These are phyloP conservation scores for Euphorbia peplus DNA, from an alignment of 345 rosid species.

Conservation along the genomic window DNA sequence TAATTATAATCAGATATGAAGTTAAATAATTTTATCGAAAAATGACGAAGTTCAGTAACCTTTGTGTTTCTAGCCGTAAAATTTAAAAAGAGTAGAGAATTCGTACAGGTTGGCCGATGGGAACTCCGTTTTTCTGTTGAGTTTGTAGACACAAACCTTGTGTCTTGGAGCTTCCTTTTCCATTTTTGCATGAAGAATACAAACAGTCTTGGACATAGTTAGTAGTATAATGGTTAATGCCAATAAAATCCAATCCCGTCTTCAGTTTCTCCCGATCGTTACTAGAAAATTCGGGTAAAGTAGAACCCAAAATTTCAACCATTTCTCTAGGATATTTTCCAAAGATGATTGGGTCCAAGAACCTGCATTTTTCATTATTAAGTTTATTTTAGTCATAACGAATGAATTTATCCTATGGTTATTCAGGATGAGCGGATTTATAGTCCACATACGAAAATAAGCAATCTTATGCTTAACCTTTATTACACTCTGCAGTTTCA, in stretches of 20 bases:
- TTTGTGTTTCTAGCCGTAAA: too few relatives aligned
- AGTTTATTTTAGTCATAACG: too few relatives aligned
- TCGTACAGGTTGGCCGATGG: conserved; percentile 15
- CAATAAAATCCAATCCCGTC: conserved; percentile 18
- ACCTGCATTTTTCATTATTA: conserved; percentile 9
- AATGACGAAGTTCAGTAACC: too few relatives aligned
- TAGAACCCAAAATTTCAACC: conserved; percentile 11
- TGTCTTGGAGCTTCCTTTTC: conserved; percentile 10
- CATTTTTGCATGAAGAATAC: conserved; percentile 4
- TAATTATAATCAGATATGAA: background rate
- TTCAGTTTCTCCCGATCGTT: conserved; percentile 13
- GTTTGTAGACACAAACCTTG: conserved; percentile 5
- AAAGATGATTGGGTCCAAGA: conserved; percentile 18
- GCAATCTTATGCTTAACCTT: too few relatives aligned
- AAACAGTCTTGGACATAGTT: conserved; percentile 18
- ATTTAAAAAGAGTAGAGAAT: background rate
- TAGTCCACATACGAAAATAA: too few relatives aligned
- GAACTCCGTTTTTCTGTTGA: conserved; percentile 13
- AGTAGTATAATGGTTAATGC: conserved; percentile 19
- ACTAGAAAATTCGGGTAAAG: conserved; percentile 15
- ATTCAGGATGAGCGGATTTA: too few relatives aligned
- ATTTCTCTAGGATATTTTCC: conserved; percentile 24
- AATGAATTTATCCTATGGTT: too few relatives aligned
- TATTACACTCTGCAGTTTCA: too few relatives aligned
- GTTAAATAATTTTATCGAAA: too few relatives aligned